Evolutionary conservation across 352 stramenopile species (phyloP), one percentile per base, ranked within the genome.

Genomic region (Globisporangium nunn): DNA sequence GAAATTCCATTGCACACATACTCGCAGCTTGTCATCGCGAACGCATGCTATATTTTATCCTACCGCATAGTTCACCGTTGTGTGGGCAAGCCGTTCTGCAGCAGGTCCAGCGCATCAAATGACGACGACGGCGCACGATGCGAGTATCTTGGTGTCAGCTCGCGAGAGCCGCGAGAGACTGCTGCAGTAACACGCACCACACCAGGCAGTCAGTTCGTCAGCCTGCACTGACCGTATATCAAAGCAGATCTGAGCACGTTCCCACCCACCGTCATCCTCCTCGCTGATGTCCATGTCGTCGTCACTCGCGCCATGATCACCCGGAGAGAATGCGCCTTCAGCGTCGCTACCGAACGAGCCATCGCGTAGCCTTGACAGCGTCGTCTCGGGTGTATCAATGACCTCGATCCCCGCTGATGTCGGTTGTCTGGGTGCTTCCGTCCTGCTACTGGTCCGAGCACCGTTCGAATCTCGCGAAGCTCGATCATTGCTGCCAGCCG

Each of bases 241-340:
- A 40, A 11, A 40, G 35, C 54, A 40, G 48, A 14, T 29, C 47
- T 14, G 14, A 6, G 53, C 18, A 15, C 29, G 10, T 18, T 29
- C 23, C 23, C 45, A 58, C 58, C 35, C 35, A 63, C 52, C 52
- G 8, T 57, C 58, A 2, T 44, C 14, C 15, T 5, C 46, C 29
- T 63, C 58, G 28, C 58, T 63, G 50, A 58, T 63, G 6, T 63
- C 58, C 58, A 63, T 63, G 33, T 63, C 58, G 44, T 63, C 58
- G 28, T 33, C 45, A 6, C 50, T 50, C 43, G 8, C 43, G 12
- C 58, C 35, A 46, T 68, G 64, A 41, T 54, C 56, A 10, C 55
- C 44, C 47, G 54, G 61, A 15, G 35, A 60, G 30, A 58, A 54
- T 23, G 52, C 40, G 12, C 30, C 40, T 17, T 65, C 50, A 6